Evolutionary conservation across 768 basidiomycete species (phyloP).

Genomic region (Neoboletus subvelutipes): DNA sequence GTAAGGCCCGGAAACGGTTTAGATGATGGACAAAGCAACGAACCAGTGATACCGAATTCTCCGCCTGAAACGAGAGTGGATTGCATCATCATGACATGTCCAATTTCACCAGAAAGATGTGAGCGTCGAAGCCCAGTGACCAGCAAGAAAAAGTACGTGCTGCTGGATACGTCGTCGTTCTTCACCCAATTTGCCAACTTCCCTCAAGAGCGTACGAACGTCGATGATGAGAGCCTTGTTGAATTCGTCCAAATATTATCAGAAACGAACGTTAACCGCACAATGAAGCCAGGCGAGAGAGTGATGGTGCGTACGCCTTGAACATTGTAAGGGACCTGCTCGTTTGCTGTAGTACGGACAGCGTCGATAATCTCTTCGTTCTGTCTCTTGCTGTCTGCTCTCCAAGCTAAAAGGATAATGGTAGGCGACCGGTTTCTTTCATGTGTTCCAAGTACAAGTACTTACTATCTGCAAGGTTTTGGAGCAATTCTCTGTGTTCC

Average conservation of each 20-base stretch:
- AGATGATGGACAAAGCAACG: conserved; percentile 1
- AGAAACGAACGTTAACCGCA: not conserved
- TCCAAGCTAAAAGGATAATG: conserved; percentile 47
- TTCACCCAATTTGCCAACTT: conserved; percentile 76
- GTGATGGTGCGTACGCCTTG: conserved; percentile 54
- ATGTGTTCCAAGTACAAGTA: not conserved
- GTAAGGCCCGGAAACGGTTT: not conserved
- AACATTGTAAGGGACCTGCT: conserved; percentile 76
- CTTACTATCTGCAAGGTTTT: conserved; percentile 53
- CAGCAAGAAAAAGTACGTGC: conserved; percentile 40
- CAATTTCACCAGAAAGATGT: conserved; percentile 56
- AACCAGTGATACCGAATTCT: conserved; percentile 72
- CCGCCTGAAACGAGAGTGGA: conserved; percentile 74
- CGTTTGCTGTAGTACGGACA: conserved; percentile 66
- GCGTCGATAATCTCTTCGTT: conserved; percentile 61
- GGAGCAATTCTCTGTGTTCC: conserved; percentile 53
- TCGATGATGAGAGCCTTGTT: conserved; percentile 73
- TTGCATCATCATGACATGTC: conserved; percentile 60
- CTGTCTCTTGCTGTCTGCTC: conserved; percentile 56
- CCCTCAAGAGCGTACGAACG: conserved; percentile 72
- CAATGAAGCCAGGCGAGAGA: not conserved
- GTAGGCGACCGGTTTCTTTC: not conserved
- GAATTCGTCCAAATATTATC: conserved; percentile 78
- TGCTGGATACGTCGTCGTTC: conserved; percentile 69
- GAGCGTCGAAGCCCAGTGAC: not conserved